Evolutionary conservation across 257 asterid species (phyloP).

Genomic region (Solanum sejunctum): DNA sequence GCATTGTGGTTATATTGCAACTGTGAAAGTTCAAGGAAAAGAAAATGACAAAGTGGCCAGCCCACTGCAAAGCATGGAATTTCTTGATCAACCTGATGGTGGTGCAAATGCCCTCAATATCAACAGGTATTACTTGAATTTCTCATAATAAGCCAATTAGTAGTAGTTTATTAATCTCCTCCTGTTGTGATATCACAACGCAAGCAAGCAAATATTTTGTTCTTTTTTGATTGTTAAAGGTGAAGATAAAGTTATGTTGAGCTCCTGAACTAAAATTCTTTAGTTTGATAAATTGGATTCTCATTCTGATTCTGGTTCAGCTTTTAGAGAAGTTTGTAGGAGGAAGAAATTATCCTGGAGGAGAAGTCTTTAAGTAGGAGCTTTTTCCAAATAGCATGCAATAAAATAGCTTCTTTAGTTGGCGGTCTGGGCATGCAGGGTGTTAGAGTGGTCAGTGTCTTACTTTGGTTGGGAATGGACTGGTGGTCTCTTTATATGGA

Average conservation of each 20-base stretch:
- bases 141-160: not conserved
- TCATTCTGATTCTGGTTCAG: not conserved
- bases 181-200: not conserved
- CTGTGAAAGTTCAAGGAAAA: constrained; percentile 67
- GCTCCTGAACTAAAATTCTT: not conserved
- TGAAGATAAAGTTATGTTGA: not conserved
- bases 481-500: not conserved
- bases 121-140: constrained; percentile 45
- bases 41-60: constrained; percentile 26
- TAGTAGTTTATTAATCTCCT: not conserved
- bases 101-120: constrained; percentile 97
- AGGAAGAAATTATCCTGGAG: not conserved
- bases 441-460: not conserved
- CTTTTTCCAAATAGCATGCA: not conserved
- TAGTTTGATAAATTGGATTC: not conserved
- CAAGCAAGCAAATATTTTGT: not conserved
- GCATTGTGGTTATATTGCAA: constrained; percentile 70
- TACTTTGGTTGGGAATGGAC: not conserved
- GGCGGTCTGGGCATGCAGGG: not conserved
- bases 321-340: not conserved
- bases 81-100: constrained; percentile 90
- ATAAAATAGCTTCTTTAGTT: not conserved
- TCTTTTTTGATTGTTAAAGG: not conserved
- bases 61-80: constrained; percentile 43
- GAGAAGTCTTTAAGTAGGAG: not conserved